These are phyloP conservation scores for Linanthus parryae DNA, from an alignment of 148 eudicot species.

Conservation along the genomic window DNA sequence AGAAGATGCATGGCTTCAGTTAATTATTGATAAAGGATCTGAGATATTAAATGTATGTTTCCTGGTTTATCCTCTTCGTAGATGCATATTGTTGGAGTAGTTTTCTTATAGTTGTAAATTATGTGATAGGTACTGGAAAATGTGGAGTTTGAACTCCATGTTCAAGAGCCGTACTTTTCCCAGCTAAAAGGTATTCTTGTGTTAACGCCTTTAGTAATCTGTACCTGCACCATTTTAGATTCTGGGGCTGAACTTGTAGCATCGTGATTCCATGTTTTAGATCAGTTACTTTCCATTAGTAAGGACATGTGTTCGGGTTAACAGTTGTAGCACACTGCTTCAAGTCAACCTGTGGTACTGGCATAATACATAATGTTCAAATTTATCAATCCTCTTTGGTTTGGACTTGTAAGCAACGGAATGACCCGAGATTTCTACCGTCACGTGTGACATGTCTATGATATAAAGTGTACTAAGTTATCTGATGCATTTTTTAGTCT, in stretches of 20 bases:
- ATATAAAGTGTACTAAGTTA: background rate
- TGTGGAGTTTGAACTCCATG: slow-evolving; percentile 65
- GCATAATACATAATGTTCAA: too few species aligned
- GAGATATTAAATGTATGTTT: slow-evolving; percentile 41
- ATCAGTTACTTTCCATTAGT: too few species aligned
- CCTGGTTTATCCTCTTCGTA: background rate
- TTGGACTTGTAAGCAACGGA: too few species aligned
- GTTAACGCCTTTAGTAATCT: background rate
- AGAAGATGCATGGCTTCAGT: slow-evolving; percentile 43
- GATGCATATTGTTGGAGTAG: background rate
- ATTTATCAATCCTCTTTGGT: too few species aligned
- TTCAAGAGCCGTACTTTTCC: slow-evolving; percentile 84
- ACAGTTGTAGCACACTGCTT: too few species aligned
- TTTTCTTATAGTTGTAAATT: slow-evolving; percentile 1
- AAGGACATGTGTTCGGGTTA: too few species aligned
- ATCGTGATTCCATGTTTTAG: too few species aligned
- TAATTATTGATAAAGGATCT: slow-evolving; percentile 48
- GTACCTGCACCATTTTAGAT: background rate
- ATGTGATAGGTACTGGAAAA: slow-evolving; percentile 43
- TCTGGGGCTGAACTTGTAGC: too few species aligned
- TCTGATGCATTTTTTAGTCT: background rate
- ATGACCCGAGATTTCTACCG: too few species aligned
- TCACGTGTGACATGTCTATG: background rate
- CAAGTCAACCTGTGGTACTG: too few species aligned
- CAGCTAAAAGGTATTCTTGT: slow-evolving; percentile 58